These are phyloP conservation scores for Cutaneotrichosporon cutaneum DNA, from an alignment of 1,284 basidiomycete species.

Conservation along the genomic window DNA sequence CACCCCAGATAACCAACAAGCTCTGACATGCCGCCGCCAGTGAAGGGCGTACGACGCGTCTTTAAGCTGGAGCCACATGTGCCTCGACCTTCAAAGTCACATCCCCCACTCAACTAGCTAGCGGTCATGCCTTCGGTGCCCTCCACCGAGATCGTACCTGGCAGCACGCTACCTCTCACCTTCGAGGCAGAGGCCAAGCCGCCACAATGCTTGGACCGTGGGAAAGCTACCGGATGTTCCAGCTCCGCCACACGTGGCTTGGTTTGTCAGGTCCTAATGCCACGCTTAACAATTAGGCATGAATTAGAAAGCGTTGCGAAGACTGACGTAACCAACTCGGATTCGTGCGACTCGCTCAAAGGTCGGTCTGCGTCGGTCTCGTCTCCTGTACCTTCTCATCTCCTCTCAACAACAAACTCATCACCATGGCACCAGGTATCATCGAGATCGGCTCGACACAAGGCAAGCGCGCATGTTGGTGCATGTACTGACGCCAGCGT, in stretches of 20 bases:
- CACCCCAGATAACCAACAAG: background rate
- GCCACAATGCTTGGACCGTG: background rate
- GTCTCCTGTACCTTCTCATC: background rate
- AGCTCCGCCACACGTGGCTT: background rate
- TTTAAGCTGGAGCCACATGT: background rate
- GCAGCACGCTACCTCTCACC: no score
- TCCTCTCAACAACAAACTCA: background rate
- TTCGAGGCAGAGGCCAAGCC: no score
- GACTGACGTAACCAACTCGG: background rate
- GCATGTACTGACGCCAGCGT: constrained; percentile 4
- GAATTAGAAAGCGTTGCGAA: background rate
- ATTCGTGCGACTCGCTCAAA: background rate
- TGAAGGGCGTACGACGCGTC: constrained; percentile 2
- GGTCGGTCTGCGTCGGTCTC: background rate
- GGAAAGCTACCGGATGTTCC: background rate
- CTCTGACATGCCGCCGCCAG: background rate
- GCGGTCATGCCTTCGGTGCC: background rate
- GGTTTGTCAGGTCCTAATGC: background rate
- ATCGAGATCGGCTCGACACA: constrained; percentile 14
- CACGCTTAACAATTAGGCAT: background rate
- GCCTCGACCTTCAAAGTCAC: background rate
- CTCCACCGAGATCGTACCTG: background rate
- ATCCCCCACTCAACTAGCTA: background rate
- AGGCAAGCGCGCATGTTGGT: background rate
- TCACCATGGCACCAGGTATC: constrained; percentile 12